Conservation (phyloP, 2,329 filamentous ascomycete species). For the Dactylonectria estremocensis region DNA sequence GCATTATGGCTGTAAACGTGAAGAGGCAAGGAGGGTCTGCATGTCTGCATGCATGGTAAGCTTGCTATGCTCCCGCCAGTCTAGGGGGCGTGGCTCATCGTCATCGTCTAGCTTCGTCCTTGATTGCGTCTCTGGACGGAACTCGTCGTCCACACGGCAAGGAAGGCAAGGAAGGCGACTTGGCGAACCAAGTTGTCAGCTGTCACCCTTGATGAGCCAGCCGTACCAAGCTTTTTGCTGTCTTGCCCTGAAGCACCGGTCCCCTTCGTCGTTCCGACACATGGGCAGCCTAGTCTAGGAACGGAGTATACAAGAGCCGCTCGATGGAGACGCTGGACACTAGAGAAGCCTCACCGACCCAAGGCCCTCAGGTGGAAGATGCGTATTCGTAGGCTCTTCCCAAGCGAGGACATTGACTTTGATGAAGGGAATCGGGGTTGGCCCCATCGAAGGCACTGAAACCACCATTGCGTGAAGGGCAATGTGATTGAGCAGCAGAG, state of each 20-base stretch:
- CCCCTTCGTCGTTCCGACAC: conserved; percentile 8
- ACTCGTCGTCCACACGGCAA: neutral
- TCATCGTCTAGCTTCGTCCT: neutral
- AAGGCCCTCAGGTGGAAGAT: neutral
- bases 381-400: conserved; percentile 1
- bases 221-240: neutral
- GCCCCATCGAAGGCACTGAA: conserved; percentile 36
- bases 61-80: conserved; percentile 5
- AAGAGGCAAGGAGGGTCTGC: neutral
- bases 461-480: conserved; percentile 38
- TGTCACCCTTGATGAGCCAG: neutral
- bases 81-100: neutral
- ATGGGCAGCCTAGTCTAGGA: conserved; percentile 5
- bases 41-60: neutral
- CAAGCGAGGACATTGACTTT: conserved; percentile 28
- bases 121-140: neutral
- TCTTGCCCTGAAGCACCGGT: neutral
- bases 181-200: neutral
- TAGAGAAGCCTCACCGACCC: conserved; percentile 11
- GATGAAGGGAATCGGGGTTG: conserved; percentile 30
- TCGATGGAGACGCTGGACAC: conserved; percentile 8
- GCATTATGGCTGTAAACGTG: neutral
- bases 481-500: conserved; percentile 20
- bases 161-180: neutral
- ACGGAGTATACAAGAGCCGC: neutral